phyloP scores from a whole-genome alignment of 768 basidiomycete species.

The Lanmaoa rubissima region DNA sequence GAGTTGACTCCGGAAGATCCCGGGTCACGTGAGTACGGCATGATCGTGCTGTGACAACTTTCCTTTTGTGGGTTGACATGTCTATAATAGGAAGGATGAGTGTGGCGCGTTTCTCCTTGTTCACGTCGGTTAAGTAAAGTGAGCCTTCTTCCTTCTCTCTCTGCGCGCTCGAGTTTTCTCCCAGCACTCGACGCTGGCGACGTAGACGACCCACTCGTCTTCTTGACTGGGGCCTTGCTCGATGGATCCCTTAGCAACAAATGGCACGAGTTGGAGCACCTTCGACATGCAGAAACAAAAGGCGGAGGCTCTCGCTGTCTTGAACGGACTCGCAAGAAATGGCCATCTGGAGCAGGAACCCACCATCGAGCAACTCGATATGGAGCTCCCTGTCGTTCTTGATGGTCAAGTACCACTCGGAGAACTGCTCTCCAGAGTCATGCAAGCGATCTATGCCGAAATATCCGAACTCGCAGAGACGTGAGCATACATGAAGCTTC shows the following conservation, averaged over 20 bases:
- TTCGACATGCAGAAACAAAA: constrained; percentile 32
- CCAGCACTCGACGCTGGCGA: constrained; percentile 5
- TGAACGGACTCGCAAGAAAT: constrained; percentile 32
- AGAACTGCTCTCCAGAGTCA: constrained; percentile 72
- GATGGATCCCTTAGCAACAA: constrained; percentile 16
- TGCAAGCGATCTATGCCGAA: constrained; percentile 80
- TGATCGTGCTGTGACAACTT: not conserved
- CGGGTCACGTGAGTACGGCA: constrained; percentile 14
- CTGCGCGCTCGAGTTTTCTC: not conserved
- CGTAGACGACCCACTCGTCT: not conserved
- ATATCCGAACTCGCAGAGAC: constrained; percentile 83
- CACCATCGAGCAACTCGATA: constrained; percentile 58
- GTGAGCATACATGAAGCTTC: constrained; percentile 42
- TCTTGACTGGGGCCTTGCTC: not conserved
- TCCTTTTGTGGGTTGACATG: constrained; percentile 9
- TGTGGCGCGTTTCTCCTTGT: constrained; percentile 16
- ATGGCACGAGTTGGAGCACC: constrained; percentile 14
- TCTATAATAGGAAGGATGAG: constrained; percentile 4
- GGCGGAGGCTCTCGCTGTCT: constrained; percentile 27
- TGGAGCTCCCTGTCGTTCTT: constrained; percentile 68
- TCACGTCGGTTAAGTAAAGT: constrained; percentile 9
- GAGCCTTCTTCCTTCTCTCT: not conserved
- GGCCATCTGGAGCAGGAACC: constrained; percentile 39
- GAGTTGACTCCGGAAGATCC: constrained; percentile 15
- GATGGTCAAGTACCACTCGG: constrained; percentile 75